Conservation (phyloP, 2,329 filamentous ascomycete genomes). For the Dactylonectria estremocensis region DNA sequence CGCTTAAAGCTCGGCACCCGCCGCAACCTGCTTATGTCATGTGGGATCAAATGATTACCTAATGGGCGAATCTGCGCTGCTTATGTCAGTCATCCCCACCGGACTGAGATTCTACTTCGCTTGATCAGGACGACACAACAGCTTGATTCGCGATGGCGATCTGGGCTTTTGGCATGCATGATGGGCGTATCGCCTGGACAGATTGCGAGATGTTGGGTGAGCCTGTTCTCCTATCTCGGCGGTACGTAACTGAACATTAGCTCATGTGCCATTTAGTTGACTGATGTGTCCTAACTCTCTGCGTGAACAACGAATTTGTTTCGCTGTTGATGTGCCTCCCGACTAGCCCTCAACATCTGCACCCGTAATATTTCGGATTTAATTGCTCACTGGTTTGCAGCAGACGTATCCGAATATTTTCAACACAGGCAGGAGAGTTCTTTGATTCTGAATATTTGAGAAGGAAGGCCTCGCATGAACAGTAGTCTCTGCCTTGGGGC, state of each 20-base stretch:
- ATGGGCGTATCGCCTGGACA: neutral
- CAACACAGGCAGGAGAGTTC: too few species aligned
- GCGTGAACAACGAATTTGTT: neutral
- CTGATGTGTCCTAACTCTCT: too few species aligned
- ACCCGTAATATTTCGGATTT: neutral
- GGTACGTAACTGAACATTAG: too few species aligned
- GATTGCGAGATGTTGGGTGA: neutral
- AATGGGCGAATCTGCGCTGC: too few species aligned
- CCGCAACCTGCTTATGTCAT: slow-evolving; percentile 21
- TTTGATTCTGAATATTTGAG: too few species aligned
- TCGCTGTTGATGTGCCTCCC: neutral
- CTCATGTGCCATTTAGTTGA: too few species aligned
- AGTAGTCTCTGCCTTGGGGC: neutral
- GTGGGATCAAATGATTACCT: too few species aligned
- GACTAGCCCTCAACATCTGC: neutral
- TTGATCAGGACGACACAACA: too few species aligned
- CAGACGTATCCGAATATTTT: neutral
- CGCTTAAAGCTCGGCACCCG: slow-evolving; percentile 37
- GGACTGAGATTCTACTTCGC: too few species aligned
- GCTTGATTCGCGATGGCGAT: neutral
- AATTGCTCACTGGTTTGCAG: neutral
- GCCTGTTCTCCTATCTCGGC: neutral
- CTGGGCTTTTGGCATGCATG: neutral
- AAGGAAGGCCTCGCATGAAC: too few species aligned
- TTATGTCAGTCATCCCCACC: too few species aligned